Conservation (phyloP, 140 eudicot genomes). For the Stevia rebaudiana region DNA sequence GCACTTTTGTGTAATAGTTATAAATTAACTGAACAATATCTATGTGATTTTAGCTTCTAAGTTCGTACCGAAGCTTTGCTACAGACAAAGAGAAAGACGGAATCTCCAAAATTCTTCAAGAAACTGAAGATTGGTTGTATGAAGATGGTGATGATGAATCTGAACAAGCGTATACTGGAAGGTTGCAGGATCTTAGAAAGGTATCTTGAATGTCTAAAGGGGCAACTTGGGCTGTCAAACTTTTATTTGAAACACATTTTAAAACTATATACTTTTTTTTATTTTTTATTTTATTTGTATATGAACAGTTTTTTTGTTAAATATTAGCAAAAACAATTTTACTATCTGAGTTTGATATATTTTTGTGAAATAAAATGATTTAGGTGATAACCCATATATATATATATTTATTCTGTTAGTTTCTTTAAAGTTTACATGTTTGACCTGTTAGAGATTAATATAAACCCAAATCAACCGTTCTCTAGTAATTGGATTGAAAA, state of each 20-base stretch:
- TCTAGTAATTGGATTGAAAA: neutral
- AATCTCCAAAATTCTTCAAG: conserved; percentile 60
- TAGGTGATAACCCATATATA: neutral
- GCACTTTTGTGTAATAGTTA: neutral
- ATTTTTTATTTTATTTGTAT: no score
- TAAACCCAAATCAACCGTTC: neutral
- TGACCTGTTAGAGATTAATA: neutral
- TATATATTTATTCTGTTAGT: neutral
- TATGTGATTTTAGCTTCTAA: conserved; percentile 50
- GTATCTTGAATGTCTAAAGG: conserved; percentile 22
- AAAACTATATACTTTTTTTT: neutral
- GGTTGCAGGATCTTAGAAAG: conserved; percentile 69
- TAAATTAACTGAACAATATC: neutral
- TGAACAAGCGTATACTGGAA: conserved; percentile 57
- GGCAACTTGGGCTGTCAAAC: neutral
- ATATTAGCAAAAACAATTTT: neutral
- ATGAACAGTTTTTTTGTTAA: neutral
- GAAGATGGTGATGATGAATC: conserved; percentile 98
- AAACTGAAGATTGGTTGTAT: conserved; percentile 94
- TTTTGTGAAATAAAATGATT: neutral
- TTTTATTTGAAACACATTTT: neutral
- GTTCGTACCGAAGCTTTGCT: conserved; percentile 68
- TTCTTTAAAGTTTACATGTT: neutral
- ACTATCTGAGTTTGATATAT: neutral
- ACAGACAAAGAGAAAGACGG: conserved; percentile 71